Conservation (phyloP, 2,329 filamentous ascomycete species). For the Peltaster fructicola region DNA sequence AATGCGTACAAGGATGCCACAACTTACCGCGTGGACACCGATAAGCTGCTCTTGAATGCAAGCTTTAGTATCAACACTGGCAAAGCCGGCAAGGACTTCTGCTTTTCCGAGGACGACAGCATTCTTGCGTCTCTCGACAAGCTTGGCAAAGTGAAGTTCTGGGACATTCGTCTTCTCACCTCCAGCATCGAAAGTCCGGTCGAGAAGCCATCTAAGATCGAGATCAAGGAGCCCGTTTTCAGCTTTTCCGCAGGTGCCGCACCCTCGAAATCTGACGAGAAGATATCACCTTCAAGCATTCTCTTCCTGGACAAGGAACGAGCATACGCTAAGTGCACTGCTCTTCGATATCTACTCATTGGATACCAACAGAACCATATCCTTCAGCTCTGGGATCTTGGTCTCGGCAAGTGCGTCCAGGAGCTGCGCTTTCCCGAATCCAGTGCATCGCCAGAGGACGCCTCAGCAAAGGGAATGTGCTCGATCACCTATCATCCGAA, state of each 20-base stretch:
- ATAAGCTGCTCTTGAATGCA: slow-evolving; percentile 71
- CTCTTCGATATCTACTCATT: slow-evolving; percentile 86
- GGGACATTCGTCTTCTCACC: slow-evolving; percentile 76
- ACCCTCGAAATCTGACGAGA: slow-evolving; percentile 37
- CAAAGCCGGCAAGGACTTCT: slow-evolving; percentile 96
- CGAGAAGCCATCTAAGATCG: slow-evolving; percentile 19
- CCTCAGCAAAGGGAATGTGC: slow-evolving; percentile 95
- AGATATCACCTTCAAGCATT: slow-evolving; percentile 93
- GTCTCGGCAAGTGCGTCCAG: slow-evolving; percentile 84
- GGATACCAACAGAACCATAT: slow-evolving; percentile 99
- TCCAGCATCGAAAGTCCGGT: slow-evolving; percentile 35
- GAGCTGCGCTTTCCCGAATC: slow-evolving; percentile 84
- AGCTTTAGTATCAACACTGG: slow-evolving; percentile 88
- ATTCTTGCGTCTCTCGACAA: slow-evolving; percentile 93
- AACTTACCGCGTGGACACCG: slow-evolving; percentile 56
- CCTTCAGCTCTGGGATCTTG: slow-evolving; percentile 94
- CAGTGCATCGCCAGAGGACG: too few species aligned
- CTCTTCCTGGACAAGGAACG: slow-evolving; percentile 91
- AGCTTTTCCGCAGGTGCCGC: slow-evolving; percentile 51
- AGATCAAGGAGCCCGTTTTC: slow-evolving; percentile 72
- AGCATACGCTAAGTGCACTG: slow-evolving; percentile 76
- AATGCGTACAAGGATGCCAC: slow-evolving; percentile 34
- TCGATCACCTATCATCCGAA: slow-evolving; percentile 86
- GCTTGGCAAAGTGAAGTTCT: slow-evolving; percentile 90
- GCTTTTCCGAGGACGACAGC: slow-evolving; percentile 90